Evolutionary conservation across 768 basidiomycete genomes (phyloP), one percentile per base, ranked within the genome.

Genomic region (Tylopilus sp.): DNA sequence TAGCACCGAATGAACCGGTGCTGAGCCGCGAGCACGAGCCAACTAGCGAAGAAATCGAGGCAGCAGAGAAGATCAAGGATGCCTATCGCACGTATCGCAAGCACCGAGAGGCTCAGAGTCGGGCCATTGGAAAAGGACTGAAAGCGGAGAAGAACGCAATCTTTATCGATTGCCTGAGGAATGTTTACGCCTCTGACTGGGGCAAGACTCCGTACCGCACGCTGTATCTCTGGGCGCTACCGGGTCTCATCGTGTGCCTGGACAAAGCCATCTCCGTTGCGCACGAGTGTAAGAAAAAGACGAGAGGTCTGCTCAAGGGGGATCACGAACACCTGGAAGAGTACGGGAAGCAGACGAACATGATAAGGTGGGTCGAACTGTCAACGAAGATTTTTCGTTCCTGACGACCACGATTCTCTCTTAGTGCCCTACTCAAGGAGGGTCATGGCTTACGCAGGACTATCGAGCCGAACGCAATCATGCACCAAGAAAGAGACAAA

Each of bases 211-310:
- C 49, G n/a, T 79, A 81, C 53, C 69, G 68, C 14, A 50, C 61
- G 0, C 62, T 75, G 14, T 78, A 74, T 57, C 60, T 67, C 8
- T 66, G 68, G 45, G 64, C 66, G 19, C 62, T 80, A 10, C 75
- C 77, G 2, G 74, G 70, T 46, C 56, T 79, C 26, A 61, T 78
- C 3, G 55, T 75, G 3, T 77, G 72, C 54, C 66, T 80, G 26
- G 73, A 79, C 43, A 48, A 62, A n/a, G 59, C 65, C 21, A 61
- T 70, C 12, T 33, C 58, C 3, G 22, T 63, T 21, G 56, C 70
- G 9, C 37, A 62, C 36, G 46, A 60, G 16, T 55, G 63, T 45
- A 78, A 78, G 63, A 52, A 19, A 7, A 58, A 60, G 21, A 59
- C 63, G 3, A 78, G 72, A 48, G 61, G 65, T 37, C 63, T 62